Evolutionary conservation across 2,329 filamentous ascomycete species (phyloP).

Genomic region (Aspergillus sp.): DNA sequence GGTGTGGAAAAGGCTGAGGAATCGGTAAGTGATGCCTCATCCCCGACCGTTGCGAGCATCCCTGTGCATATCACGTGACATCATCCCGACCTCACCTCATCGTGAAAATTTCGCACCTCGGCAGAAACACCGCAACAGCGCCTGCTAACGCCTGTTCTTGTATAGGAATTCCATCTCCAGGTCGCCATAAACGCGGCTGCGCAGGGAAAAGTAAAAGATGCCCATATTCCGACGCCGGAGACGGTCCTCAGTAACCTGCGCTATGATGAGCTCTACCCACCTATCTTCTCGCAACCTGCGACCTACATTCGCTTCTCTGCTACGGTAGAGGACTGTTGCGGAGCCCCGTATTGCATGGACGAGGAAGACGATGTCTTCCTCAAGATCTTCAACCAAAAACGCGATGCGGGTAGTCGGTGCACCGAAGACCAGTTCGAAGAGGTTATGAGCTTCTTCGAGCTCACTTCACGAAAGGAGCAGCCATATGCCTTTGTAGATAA

Average conservation of each 20-base stretch:
- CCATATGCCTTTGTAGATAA: constrained; percentile 90
- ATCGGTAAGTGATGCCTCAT: constrained; percentile 70
- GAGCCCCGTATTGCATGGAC: constrained; percentile 91
- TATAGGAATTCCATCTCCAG: constrained; percentile 92
- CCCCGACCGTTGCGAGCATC: constrained; percentile 36
- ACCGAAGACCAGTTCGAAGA: constrained; percentile 91
- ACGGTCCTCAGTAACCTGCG: constrained; percentile 65
- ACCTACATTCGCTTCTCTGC: constrained; percentile 98
- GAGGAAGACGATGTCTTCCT: constrained; percentile 86
- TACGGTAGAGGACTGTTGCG: constrained; percentile 93
- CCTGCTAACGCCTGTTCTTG: constrained; percentile 22
- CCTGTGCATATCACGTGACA: constrained; percentile 44
- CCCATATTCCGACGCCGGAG: constrained; percentile 69
- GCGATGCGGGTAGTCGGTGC: constrained; percentile 64
- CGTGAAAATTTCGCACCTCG: constrained; percentile 35
- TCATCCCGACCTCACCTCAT: constrained; percentile 30
- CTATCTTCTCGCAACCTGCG: constrained; percentile 76
- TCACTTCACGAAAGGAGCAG: constrained; percentile 77
- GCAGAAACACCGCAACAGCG: constrained; percentile 18
- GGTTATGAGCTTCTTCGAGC: constrained; percentile 93
- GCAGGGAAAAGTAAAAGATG: constrained; percentile 62
- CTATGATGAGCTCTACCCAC: constrained; percentile 87
- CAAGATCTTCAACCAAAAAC: constrained; percentile 78
- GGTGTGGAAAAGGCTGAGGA: constrained; percentile 97
- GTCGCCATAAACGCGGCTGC: constrained; percentile 70